Base-by-base conservation (phyloP, 2,329 filamentous ascomycete genomes). In the Calonectria crousiana region DNA sequence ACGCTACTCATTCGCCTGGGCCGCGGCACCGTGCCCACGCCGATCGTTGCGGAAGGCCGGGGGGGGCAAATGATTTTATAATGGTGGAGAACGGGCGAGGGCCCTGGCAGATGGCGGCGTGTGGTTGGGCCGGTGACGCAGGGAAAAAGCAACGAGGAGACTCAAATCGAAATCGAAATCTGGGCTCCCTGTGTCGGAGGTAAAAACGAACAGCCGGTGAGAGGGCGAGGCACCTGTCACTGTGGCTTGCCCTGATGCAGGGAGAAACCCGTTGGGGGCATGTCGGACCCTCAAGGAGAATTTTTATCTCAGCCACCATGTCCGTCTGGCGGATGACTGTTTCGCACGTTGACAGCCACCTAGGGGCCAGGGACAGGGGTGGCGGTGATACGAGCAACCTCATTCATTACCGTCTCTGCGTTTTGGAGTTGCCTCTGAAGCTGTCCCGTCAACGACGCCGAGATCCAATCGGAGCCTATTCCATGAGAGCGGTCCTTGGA, bases 381-480 rank as follows among this genome's bases (percentile, higher is more conserved):
- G 28, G 41, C 58, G 49, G 66, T 67, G 66, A 73, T 73, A 73
- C 71, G 71, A 73, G 71, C 56, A 20, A 38, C 71, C 66, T 66
- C 58, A 34, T 69, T 66, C 47, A 52, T 34, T 34, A 47, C 36
- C 51, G 51, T 23, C 53, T 58, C 36, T 30, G 64, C 41, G 69
- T 52, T 60, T 67, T 44, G 41, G n/a, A 36, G 26, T 75, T 38
- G 73, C 34, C 64, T 68, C 52, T 58, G 66, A 75, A 69, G 68
- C 51, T 52, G 71, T 71, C 67, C 49, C 65, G 65, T 72, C 72
- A 69, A 62, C 32, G 28, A 65, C 66, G 26, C 28, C 49, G 53
- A 70, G 26, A 51, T 78, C 56, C 78, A 79, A 79, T 79, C 78
- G 78, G 78, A 80, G 78, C 73, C 49, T 69, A 77, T 79, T 79